Percentiles rank a stretch among this genome's conserved stretches.
phyloP scores from a whole-genome alignment of 2,329 filamentous ascomycete genomes.

The Colletotrichum godetiae region DNA sequence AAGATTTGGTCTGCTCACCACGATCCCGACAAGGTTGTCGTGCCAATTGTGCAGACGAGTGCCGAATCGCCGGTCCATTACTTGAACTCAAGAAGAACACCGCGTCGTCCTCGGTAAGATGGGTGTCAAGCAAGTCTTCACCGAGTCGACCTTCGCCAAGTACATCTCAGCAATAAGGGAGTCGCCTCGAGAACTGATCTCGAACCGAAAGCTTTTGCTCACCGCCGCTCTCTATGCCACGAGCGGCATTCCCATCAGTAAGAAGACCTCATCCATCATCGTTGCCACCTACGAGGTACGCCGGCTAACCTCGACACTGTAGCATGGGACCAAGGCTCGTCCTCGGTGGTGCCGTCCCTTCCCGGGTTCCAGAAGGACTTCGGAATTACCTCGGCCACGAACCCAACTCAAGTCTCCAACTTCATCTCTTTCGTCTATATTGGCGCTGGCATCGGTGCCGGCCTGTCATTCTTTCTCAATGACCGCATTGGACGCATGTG shows the following conservation, averaged over 20 bases:
- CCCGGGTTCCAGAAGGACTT: conserved; percentile 50
- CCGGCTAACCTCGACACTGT: neutral
- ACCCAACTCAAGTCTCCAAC: conserved; percentile 41
- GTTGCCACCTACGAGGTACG: neutral
- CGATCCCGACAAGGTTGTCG: neutral
- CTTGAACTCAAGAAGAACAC: neutral
- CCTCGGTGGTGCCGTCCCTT: conserved; percentile 45
- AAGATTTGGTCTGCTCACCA: neutral
- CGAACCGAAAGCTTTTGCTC: conserved; percentile 33
- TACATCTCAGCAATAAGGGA: conserved; percentile 35
- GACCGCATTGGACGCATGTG: conserved; percentile 52
- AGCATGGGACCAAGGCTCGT: conserved; percentile 18
- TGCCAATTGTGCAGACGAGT: neutral
- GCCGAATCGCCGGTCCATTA: neutral
- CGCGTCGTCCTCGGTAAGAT: neutral
- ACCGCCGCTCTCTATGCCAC: conserved; percentile 37
- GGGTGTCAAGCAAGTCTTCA: conserved; percentile 15
- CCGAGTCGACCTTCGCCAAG: conserved; percentile 23
- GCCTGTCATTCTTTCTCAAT: conserved; percentile 53
- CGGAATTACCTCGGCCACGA: conserved; percentile 40
- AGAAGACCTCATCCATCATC: neutral
- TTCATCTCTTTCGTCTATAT: conserved; percentile 51
- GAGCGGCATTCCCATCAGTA: conserved; percentile 34
- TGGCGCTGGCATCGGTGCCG: conserved; percentile 36
- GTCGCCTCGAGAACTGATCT: conserved; percentile 37